Evolutionary conservation across 75 land plant species (phyloP), one percentile per base, ranked within the genome.

Genomic region (Picea glauca): DNA sequence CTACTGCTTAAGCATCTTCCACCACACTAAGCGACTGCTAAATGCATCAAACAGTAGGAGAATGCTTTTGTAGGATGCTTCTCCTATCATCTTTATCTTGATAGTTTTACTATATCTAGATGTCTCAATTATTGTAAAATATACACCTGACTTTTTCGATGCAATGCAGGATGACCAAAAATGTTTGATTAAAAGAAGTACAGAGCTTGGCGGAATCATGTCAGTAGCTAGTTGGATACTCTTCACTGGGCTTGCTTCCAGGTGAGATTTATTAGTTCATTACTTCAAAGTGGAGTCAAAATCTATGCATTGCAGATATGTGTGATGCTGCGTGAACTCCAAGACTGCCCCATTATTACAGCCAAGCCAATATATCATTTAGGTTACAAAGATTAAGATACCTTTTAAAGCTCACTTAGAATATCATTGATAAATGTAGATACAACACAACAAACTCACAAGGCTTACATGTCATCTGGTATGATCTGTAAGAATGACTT

Each of bases 201-300:
- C 73, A 68, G 73, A 68, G 46, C 73, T 68, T 40, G 73, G 73
- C 5, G 73, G 73, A 68, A 68, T 40, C 38, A 18, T 68, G 73
- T 38, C 73, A 20, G 46, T 40, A 40, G 73, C 50, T 68, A 68
- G 73, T 40, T 68, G 73, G 73, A 20, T 68, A n/a, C 46, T 68
- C 0, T 68, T 68, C 14, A 20, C 46, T 7, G 73, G 73, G 20
- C 73, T 68, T 68, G 21, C 73, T 68, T 68, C 73, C 73, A 68
- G 73, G 73, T 68, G 73, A 68, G 73, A 40, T 68, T 9, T n/a
- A 68, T 40, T 46, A 38, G 54, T 21, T 68, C 11, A 20, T 68
- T 18, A 40, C 40, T 18, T 68, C 40, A 40, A 67, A n/a, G 1
- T 18, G 46, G 40, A 43, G 50, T 68, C 11, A 68, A 40, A 40